Conservation (phyloP, 352 stramenopile species). For the Peronospora destructor region DNA sequence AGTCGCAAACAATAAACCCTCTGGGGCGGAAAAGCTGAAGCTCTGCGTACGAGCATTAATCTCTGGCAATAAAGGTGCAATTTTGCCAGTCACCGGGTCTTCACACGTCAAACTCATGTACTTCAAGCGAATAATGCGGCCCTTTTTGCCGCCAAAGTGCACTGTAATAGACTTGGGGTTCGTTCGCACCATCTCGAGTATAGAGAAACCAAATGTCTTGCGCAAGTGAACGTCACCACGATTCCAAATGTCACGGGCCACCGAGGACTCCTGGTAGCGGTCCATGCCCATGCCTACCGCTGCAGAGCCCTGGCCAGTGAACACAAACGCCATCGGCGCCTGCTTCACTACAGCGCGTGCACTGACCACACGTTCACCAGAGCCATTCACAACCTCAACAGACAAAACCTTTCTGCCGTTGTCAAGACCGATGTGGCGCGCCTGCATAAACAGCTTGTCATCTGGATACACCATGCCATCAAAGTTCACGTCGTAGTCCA, state of each 20-base stretch:
- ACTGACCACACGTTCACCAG: constrained; percentile 68
- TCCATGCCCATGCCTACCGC: constrained; percentile 86
- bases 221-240: constrained; percentile 63
- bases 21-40: constrained; percentile 71
- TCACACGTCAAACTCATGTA: constrained; percentile 76
- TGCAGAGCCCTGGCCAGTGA: constrained; percentile 82
- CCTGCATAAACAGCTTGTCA: constrained; percentile 75
- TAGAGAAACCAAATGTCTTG: constrained; percentile 81
- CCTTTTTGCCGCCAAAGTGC: constrained; percentile 80
- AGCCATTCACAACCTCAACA: constrained; percentile 69
- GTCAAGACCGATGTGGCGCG: constrained; percentile 56
- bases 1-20: constrained; percentile 78
- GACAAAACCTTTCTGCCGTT: constrained; percentile 60
- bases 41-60: constrained; percentile 78
- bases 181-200: constrained; percentile 82
- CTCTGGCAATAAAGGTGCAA: constrained; percentile 63
- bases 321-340: constrained; percentile 68
- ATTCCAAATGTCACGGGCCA: constrained; percentile 79
- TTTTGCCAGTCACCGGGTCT: constrained; percentile 45
- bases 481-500: constrained; percentile 72
- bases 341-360: constrained; percentile 66
- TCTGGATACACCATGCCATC: constrained; percentile 85
- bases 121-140: constrained; percentile 76
- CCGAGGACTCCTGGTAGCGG: constrained; percentile 59
- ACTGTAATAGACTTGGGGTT: constrained; percentile 82